Base-by-base conservation (phyloP, 441 rosid genomes). In the Erysimum cheiri region DNA sequence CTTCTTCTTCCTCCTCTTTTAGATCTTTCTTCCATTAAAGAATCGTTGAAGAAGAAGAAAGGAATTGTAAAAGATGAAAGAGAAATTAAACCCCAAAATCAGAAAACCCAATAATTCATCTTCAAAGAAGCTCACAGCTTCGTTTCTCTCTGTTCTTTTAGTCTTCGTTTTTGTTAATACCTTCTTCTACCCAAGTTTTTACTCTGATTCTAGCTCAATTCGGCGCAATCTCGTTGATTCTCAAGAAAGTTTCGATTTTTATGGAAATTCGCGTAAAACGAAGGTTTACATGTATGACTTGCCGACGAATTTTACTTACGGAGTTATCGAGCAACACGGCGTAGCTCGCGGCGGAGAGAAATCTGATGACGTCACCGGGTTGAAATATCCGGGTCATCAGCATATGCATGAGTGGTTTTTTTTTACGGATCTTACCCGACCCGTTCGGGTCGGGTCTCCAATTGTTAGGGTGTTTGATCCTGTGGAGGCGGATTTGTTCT, bases 381-480 rank as follows among this genome's bases (percentile, higher is more conserved):
- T 80, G 40, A 87, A 58, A 49, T 92, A 92, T 65, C 98, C 96
- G n/a, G 95, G 93, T 36, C 98, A 90, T 81, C 95, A 90, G 75
- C 96, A 90, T 68, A 88, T 87, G 96, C 93, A 83, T 6, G 96
- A 92, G 68, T 90, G 96, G 95, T 81, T 92, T 22, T 87, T 78
- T 68, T 67, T n/a, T n/a, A n/a, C 86, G 36, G 98, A 92, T 61
- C 72, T 92, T 14, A 71, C 4, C 70, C 82, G 84, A 1, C 86
- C 89, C 55, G 83, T 8, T 2, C 84, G 89, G 75, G 8, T 74
- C 52, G 87, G 85, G 32, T 88, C 95, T 6, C 85, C 93, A 0
- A 60, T 90, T 0, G 41, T 79, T 3, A 79, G 80, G 69, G 88
- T 90, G 11, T 65, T 72, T 4, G 89, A 88, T 57, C 95, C 96